Evolutionary conservation across 495 filamentous ascomycete genomes (phyloP), one percentile per base, ranked within the genome.

Genomic region (Talaromyces liani): DNA sequence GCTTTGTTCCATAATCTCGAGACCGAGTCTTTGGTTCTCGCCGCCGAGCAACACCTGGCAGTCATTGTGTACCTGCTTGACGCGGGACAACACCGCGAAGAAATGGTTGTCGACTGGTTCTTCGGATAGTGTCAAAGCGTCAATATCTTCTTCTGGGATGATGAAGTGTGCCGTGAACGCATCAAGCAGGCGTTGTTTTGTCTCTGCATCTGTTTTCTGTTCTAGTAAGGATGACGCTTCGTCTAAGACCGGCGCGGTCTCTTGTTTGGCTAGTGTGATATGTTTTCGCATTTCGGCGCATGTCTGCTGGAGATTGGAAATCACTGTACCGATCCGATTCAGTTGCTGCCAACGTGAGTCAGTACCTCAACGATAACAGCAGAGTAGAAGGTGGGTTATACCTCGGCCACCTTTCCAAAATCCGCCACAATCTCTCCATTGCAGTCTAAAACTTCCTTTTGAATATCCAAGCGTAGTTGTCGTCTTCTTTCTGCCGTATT

Each of bases 361-460:
- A 56, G 27, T 56, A 56, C 24, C 9, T 56, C 4, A 14, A 16
- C 4, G 53, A 25, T 56, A 2, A 22, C 10, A 8, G 29, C 12
- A 29, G 27, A 56, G 27, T 16, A 56, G 12, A 18, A 29, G 14
- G 53, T n/a, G 22, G 49, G 8, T 1, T 55, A 22, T 72, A 96
- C 91, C 85, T 95, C 91, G 51, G 93, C 91, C 47, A 99, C 92
- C 65, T 87, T 84, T 27, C 91, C 90, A 77, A 98, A 98, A 70
- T 97, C 93, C 60, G 82, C 78, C 58, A 99, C 86, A 63, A 99
- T 91, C 63, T 92, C 88, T 34, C 88, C 92, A 86, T 98, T 97
- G 75, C 91, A 91, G 64, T 93, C 85, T 54, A 97, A 91, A 34
- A 97, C 89, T 72, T 98, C 92, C 68, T 90, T 92, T 73, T 98